Percentiles rank a stretch among this genome's conserved stretches.
These are phyloP conservation scores for Aegilops sharonensis DNA, from an alignment of 176 grass and related monocot species.

Conservation along the genomic window DNA sequence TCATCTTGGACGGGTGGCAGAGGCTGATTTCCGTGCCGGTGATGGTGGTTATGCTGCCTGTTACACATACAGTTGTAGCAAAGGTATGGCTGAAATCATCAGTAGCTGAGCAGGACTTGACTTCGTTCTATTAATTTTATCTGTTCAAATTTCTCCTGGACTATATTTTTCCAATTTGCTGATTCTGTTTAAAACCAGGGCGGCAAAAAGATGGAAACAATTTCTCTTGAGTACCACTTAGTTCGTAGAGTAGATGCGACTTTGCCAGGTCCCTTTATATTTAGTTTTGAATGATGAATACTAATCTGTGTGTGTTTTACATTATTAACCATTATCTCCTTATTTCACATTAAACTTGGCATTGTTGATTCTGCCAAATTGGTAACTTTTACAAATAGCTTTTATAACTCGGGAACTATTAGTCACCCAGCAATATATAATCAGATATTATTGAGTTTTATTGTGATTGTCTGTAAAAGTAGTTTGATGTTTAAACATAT, in stretches of 20 bases:
- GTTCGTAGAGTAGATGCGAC: neutral
- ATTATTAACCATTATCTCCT: neutral
- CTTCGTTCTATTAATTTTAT: neutral
- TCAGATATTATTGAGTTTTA: conserved; percentile 6
- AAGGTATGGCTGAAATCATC: conserved; percentile 48
- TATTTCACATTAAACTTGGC: conserved; percentile 3
- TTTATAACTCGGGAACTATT: neutral
- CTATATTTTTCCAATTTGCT: conserved; percentile 15
- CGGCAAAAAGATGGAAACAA: neutral
- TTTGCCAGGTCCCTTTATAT: neutral
- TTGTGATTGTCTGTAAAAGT: neutral
- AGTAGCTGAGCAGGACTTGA: neutral
- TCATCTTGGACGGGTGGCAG: conserved; percentile 71
- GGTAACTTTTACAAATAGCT: conserved; percentile 2
- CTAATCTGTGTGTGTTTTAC: neutral
- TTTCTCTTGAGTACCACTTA: neutral
- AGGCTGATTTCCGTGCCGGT: conserved; percentile 88
- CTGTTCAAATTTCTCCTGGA: neutral
- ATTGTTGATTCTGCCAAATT: neutral
- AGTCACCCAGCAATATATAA: neutral
- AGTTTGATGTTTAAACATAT: conserved; percentile 9
- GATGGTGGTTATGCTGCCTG: conserved; percentile 90
- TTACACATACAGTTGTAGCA: conserved; percentile 96
- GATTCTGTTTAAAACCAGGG: neutral
- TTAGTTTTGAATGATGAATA: neutral